These are phyloP conservation scores for Bremia lactucae DNA, from an alignment of 352 stramenopile species.

Conservation along the genomic window DNA sequence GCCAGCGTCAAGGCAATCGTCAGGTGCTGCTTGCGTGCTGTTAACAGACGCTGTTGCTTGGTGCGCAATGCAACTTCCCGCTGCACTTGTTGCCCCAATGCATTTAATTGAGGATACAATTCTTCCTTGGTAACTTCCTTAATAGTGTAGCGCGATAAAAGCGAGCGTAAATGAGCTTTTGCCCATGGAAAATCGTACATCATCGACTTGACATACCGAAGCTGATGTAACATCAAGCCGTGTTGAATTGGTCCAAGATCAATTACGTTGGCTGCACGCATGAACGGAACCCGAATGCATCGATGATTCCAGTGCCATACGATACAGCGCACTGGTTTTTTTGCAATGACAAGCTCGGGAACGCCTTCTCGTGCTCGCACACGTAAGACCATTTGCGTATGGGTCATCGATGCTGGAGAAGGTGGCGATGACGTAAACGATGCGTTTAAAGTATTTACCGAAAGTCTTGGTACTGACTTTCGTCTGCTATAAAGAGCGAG, in stretches of 20 bases:
- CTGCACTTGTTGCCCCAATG: conserved; percentile 59
- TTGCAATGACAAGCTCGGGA: conserved; percentile 52
- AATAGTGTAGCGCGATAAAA: conserved; percentile 59
- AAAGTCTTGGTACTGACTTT: conserved; percentile 6
- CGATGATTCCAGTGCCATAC: conserved; percentile 61
- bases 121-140: conserved; percentile 68
- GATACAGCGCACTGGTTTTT: conserved; percentile 33
- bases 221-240: conserved; percentile 64
- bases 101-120: conserved; percentile 65
- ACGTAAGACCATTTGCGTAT: conserved; percentile 46
- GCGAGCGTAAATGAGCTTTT: conserved; percentile 51
- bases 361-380: conserved; percentile 44
- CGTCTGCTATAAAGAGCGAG: conserved; percentile 10
- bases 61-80: conserved; percentile 32
- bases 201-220: conserved; percentile 74
- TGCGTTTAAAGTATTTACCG: conserved; percentile 1
- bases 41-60: conserved; percentile 36
- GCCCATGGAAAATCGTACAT: conserved; percentile 81
- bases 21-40: conserved; percentile 47
- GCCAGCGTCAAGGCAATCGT: conserved; percentile 53
- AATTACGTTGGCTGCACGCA: conserved; percentile 24
- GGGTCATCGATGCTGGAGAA: conserved; percentile 7
- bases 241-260: conserved; percentile 63
- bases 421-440: conserved; percentile 7
- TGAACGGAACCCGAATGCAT: conserved; percentile 36